Evolutionary conservation across 31 red algal genomes (phyloP).

Genomic region (Odonthalia washingtoniensis): DNA sequence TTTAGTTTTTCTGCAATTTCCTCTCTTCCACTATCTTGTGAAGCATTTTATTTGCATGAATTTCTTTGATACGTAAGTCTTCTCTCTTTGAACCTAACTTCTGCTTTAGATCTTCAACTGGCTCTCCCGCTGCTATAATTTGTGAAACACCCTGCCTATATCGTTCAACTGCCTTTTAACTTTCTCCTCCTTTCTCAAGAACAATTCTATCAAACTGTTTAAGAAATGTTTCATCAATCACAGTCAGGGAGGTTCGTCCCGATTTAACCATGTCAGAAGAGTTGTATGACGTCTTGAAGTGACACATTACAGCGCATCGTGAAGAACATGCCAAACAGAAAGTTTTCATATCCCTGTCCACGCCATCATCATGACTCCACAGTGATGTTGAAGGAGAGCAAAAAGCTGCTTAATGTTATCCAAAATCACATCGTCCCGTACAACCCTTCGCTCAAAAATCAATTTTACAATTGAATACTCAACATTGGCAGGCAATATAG

Average conservation of each 20-base stretch:
- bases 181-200: conserved; percentile 75
- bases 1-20: conserved; percentile 75
- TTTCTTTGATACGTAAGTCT: conserved; percentile 60
- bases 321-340: conserved; percentile 60
- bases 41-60: conserved; percentile 64
- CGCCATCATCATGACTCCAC: conserved; percentile 78
- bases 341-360: conserved; percentile 74
- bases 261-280: not conserved
- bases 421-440: conserved; percentile 40
- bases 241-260: conserved; percentile 54
- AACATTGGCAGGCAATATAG: conserved; percentile 51
- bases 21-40: conserved; percentile 80
- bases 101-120: conserved; percentile 71
- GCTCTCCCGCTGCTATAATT: conserved; percentile 61
- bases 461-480: conserved; percentile 38
- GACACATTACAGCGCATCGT: conserved; percentile 44
- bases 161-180: conserved; percentile 65
- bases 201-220: conserved; percentile 83
- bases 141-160: conserved; percentile 67
- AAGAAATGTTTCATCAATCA: conserved; percentile 84
- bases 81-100: conserved; percentile 52
- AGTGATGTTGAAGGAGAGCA: conserved; percentile 63
- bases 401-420: conserved; percentile 84
- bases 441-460: conserved; percentile 30
- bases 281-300: not conserved